Conservation (phyloP, 495 filamentous ascomycete species). For the Aspergillus diversus region DNA sequence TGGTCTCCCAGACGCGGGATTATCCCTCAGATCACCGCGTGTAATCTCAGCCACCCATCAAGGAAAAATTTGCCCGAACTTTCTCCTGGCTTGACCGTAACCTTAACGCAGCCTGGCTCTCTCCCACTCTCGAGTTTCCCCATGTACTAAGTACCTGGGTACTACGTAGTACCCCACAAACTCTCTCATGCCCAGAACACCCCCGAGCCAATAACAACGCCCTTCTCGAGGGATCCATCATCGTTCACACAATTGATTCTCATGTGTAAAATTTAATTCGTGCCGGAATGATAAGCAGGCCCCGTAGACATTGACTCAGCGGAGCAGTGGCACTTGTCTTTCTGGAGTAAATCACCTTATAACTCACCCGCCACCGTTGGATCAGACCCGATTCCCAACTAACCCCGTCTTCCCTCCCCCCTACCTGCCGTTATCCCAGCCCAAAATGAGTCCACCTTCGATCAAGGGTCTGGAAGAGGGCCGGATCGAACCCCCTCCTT, state of each 20-base stretch:
- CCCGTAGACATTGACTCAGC: conserved; percentile 13
- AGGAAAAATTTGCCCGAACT: background rate
- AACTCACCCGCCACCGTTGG: background rate
- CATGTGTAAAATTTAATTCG: conserved; percentile 22
- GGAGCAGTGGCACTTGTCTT: conserved; percentile 8
- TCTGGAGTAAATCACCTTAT: conserved; percentile 6
- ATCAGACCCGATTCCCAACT: background rate
- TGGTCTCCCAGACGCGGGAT: background rate
- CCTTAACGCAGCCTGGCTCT: background rate
- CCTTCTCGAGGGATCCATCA: conserved; percentile 4
- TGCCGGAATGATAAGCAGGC: conserved; percentile 20
- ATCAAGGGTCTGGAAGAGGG: conserved; percentile 30
- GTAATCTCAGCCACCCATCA: background rate
- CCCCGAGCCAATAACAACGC: conserved; percentile 10
- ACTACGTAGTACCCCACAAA: conserved; percentile 11
- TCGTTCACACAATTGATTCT: conserved; percentile 11
- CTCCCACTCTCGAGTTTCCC: background rate
- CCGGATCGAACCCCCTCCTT: conserved; percentile 9
- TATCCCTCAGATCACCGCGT: background rate
- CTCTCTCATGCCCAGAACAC: conserved; percentile 5
- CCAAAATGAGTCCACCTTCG: conserved; percentile 25
- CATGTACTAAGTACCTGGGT: background rate
- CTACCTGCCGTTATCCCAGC: background rate
- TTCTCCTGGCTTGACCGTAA: background rate
- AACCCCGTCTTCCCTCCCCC: background rate